Evolutionary conservation across 495 filamentous ascomycete species (phyloP), one percentile per base, ranked within the genome.

Genomic region (Aspergillus heteromorphus): DNA sequence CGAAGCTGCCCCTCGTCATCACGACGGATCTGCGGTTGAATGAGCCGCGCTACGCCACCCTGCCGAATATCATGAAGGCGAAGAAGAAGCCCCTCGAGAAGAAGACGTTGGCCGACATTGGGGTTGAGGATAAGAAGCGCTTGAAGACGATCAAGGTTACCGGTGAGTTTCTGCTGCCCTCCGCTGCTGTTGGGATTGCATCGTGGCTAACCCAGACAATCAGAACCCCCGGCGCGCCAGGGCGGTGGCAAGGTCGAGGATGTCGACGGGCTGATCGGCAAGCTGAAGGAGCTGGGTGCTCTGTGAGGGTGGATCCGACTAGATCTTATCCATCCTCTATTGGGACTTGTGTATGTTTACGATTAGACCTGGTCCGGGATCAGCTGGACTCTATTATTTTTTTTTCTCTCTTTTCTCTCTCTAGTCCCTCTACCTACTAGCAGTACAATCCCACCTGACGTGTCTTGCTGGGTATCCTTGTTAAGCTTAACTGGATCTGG

Each of bases 31-130:
- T 98, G 72, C 76, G 93, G 40, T 73, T 98, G 73, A 97, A 98
- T 69, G 88, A 95, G 81, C 95, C 93, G 51, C 74, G 95, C 48
- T 98, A 97, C 73, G 92, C 91, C 48, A 95, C 83, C 70, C 68
- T 98, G 79, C 92, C 90, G 61, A 97, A 97, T 72, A 97, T 98
- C 55, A 98, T 98, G 95, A 97, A 97, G 84, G 93, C 93, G 51
- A 97, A 97, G 87, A 98, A 97, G 88, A 98, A 97, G 85, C 87
- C 87, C 62, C 64, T 98, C 61, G 89, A 91, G 70, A 97, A 95
- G 86, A 87, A 88, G 82, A 88, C 75, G 45, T 65, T 95, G 67
- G 82, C 70, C 47, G 92, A 97, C 67, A 86, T 85, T 69, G 91
- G 88, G 0, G 79, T 91, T 8, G 84, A 89, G 64, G 77, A 82